phyloP scores from a whole-genome alignment of 1,284 basidiomycete species.

The Blastosporella zonata region DNA sequence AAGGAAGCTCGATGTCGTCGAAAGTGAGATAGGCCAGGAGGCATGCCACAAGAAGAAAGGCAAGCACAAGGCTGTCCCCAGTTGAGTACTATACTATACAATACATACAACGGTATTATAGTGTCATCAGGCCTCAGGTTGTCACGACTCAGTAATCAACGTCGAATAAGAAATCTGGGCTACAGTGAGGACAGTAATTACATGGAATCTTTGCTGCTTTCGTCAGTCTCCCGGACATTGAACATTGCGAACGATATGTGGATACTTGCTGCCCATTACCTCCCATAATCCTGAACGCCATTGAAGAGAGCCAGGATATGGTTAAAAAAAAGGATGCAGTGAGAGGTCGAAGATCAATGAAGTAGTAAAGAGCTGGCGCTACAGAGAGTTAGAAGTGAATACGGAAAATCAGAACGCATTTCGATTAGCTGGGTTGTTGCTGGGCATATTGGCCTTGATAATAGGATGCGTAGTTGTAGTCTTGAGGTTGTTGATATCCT shows the following conservation, averaged over 20 bases:
- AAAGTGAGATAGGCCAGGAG: constrained; percentile 8
- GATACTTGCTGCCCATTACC: constrained; percentile 20
- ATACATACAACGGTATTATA: no score
- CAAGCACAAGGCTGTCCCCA: constrained; percentile 27
- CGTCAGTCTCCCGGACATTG: constrained; percentile 19
- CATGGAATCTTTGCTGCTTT: constrained; percentile 17
- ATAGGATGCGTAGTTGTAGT: constrained; percentile 77
- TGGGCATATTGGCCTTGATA: constrained; percentile 81
- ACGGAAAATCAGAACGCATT: constrained; percentile 27
- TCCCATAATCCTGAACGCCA: constrained; percentile 9
- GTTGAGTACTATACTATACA: no score
- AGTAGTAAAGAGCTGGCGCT: constrained; percentile 28
- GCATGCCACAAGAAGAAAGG: constrained; percentile 26
- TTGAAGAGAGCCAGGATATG: constrained; percentile 11
- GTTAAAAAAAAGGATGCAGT: constrained; percentile 11
- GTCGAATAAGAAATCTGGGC: constrained; percentile 15
- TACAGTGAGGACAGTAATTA: constrained; percentile 15
- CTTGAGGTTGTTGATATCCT: constrained; percentile 60
- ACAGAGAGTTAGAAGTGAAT: constrained; percentile 35
- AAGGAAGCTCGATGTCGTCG: constrained; percentile 14
- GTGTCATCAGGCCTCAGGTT: no score
- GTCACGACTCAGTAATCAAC: no score
- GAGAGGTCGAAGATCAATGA: constrained; percentile 14
- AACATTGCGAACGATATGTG: constrained; percentile 13
- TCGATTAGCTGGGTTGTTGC: constrained; percentile 56